phyloP scores from a whole-genome alignment of 2,329 filamentous ascomycete genomes.

The Onygenales sp. region DNA sequence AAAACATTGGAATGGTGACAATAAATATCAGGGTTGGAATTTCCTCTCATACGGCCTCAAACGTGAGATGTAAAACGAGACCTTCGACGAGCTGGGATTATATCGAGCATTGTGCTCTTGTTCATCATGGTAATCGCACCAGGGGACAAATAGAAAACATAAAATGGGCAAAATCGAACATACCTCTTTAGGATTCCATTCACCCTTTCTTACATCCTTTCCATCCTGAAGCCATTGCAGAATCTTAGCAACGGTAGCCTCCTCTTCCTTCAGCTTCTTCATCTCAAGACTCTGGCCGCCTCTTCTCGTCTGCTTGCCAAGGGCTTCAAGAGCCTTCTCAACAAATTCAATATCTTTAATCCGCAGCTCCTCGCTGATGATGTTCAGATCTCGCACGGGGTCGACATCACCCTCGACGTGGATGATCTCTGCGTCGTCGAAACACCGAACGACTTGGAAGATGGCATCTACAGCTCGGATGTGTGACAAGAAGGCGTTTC shows the following conservation, averaged over 20 bases:
- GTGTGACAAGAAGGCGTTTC: constrained; percentile 96
- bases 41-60: constrained; percentile 81
- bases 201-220: constrained; percentile 86
- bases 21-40: constrained; percentile 56
- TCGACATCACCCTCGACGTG: constrained; percentile 99
- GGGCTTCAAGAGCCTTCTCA: constrained; percentile 84
- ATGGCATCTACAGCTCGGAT: constrained; percentile 97
- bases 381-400: constrained; percentile 84
- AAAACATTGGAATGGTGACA: constrained; percentile 10
- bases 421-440: constrained; percentile 98
- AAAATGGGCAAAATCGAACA: constrained; percentile 13
- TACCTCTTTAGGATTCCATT: constrained; percentile 94
- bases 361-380: constrained; percentile 92
- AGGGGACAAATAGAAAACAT: constrained; percentile 27
- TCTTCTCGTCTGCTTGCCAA: constrained; percentile 89
- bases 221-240: constrained; percentile 73
- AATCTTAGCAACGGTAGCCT: constrained; percentile 86
- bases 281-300: constrained; percentile 93
- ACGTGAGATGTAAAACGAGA: constrained; percentile 61
- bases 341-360: constrained; percentile 98
- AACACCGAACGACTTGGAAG: constrained; percentile 93
- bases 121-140: constrained; percentile 64
- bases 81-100: constrained; percentile 99
- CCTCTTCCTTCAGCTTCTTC: constrained; percentile 94
- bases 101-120: constrained; percentile 91